A percentile compares a stretch with the other conserved stretches of the same genome.
Evolutionary conservation across 2,329 filamentous ascomycete genomes (phyloP).

Genomic region (Exophiala oligosperma): DNA sequence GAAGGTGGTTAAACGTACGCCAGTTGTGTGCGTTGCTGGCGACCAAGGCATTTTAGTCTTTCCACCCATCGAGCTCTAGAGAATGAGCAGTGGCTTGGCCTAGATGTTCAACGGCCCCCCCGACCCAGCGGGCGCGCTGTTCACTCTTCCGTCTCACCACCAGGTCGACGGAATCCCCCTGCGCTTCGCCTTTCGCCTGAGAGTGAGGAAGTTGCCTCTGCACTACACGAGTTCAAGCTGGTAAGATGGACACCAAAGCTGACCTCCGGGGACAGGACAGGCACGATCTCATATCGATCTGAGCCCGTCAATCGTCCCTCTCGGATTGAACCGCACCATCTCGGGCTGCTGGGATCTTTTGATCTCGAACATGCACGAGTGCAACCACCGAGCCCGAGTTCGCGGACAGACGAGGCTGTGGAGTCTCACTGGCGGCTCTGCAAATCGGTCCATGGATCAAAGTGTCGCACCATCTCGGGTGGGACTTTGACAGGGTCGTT

Average conservation of each 20-base stretch:
- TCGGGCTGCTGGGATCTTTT: no score
- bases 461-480: no score
- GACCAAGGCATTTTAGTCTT: background rate
- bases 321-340: background rate
- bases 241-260: background rate
- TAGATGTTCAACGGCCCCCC: background rate
- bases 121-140: background rate
- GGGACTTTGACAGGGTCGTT: no score
- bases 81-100: background rate
- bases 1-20: no score
- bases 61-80: background rate
- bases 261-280: background rate
- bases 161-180: background rate
- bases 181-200: background rate
- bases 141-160: background rate
- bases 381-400: no score
- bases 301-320: background rate
- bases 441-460: no score
- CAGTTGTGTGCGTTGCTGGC: no score
- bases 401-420: no score
- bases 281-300: background rate
- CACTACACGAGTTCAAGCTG: background rate
- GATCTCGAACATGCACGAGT: no score
- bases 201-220: background rate
- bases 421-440: no score